Evolutionary conservation across 1,139 yeast genomes (phyloP), one percentile per base, ranked within the genome.

Genomic region (Kluyveromyces sp.): DNA sequence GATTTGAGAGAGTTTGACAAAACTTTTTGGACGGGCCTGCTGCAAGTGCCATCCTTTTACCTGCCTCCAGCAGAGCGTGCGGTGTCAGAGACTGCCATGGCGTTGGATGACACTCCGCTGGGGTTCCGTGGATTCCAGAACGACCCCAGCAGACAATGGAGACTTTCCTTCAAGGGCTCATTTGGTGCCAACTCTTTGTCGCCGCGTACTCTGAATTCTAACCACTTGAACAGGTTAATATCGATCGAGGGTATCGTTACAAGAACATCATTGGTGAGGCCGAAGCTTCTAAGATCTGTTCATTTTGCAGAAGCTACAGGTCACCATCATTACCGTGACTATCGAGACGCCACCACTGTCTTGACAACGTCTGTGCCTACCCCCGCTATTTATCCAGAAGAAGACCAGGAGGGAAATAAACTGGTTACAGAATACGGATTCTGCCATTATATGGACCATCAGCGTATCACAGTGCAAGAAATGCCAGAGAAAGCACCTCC

Each of bases 401-500:
- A 86, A 57, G 98, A 94, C 61, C 75, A 84, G 29, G 92, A 87
- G 43, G 96, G 96, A 12, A 83, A 89, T 64, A 85, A 87, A 53
- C 68, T 92, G 50, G 73, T 78, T 29, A 89, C 96, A 0, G 98
- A 92, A 62, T 92, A 86, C 60, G 99, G 99, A 3, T 85, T 82
- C 61, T 83, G 94, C 17, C 87, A 95, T 17, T 92, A 87, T 63
- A 75, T 92, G 55, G 98, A 92, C 65, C 96, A 92, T 61, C 99
- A 92, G 66, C 84, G 88, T 37, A 75, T 92, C 31, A 80, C 96
- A 0, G 83, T 92, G 32, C 99, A 92, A 65, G 99, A 92, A 68
- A 86, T 94, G 92, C 99, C 98, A 1, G 99, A 92, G 67, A 76
- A 83, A 53, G 96, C 98, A 0, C 98, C 98, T 15, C 95, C 97